Conservation (phyloP, 2,329 filamentous ascomycete species). For the Trichoderma citrinoviride region DNA sequence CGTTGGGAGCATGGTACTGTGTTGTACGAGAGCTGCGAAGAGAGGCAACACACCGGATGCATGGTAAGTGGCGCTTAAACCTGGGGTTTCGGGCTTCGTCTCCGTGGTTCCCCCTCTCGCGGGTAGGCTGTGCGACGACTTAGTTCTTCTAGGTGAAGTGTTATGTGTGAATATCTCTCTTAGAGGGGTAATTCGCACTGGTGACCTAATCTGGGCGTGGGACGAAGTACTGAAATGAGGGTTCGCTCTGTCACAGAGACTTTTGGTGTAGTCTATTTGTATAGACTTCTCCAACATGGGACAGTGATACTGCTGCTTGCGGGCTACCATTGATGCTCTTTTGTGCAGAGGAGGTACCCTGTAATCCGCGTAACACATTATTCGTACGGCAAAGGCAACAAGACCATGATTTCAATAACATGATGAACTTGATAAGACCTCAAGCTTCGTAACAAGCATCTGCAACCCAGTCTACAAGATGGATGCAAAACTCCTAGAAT, state of each 20-base stretch:
- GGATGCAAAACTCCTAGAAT: background rate
- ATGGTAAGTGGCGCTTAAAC: background rate
- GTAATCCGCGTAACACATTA: too few species aligned
- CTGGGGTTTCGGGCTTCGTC: background rate
- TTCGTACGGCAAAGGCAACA: too few species aligned
- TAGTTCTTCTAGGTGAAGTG: background rate
- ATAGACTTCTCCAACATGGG: too few species aligned
- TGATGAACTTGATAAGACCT: too few species aligned
- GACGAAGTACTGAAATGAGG: too few species aligned
- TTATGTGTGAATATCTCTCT: background rate
- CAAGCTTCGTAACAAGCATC: background rate
- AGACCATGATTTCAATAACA: background rate
- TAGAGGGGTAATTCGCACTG: background rate
- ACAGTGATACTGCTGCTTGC: too few species aligned
- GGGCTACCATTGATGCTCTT: background rate
- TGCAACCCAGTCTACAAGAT: background rate
- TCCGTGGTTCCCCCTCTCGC: background rate
- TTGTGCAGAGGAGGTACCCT: background rate
- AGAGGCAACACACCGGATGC: background rate
- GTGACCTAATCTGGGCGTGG: background rate
- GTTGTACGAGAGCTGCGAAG: background rate
- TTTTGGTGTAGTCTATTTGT: too few species aligned
- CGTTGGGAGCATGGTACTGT: background rate
- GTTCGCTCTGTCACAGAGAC: too few species aligned
- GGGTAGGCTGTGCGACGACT: conserved; percentile 9